Evolutionary conservation across 2,329 filamentous ascomycete genomes (phyloP).

Genomic region (Diaporthe citrichinensis): DNA sequence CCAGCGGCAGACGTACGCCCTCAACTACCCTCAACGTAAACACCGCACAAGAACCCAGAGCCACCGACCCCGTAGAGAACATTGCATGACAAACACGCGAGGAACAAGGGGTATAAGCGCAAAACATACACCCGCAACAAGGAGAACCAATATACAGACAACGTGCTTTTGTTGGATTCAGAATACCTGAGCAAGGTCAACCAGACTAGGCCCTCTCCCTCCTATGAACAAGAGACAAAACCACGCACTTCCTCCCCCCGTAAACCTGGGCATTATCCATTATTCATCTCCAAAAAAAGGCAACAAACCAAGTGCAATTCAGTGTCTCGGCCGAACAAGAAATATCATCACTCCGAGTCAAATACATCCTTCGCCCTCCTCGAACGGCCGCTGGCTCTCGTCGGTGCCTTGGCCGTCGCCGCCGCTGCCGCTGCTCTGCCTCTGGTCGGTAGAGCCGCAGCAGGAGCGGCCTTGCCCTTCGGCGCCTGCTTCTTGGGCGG

Average conservation of each 20-base stretch:
- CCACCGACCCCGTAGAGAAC: not conserved
- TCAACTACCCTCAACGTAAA: not conserved
- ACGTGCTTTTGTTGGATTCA: constrained; percentile 16
- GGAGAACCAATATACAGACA: not conserved
- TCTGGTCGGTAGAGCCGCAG: constrained; percentile 32
- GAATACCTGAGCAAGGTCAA: constrained; percentile 1
- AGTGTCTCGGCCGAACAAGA: not conserved
- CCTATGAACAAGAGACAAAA: not conserved
- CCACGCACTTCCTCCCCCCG: not conserved
- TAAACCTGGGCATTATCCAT: constrained; percentile 21
- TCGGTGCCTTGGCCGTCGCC: constrained; percentile 10
- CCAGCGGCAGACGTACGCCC: not conserved
- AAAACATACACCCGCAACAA: not conserved
- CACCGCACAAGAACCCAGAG: not conserved
- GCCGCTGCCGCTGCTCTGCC: constrained; percentile 25
- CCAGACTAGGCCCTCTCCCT: not conserved
- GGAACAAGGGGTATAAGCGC: not conserved
- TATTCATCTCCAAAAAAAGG: constrained; percentile 25
- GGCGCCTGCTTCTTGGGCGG: constrained; percentile 37
- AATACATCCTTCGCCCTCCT: constrained; percentile 40
- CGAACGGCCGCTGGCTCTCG: constrained; percentile 30
- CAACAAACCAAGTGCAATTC: constrained; percentile 13
- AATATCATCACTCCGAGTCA: constrained; percentile 26
- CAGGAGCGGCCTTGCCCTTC: constrained; percentile 36
- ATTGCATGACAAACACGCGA: not conserved